Evolutionary conservation across 176 grass and related monocot genomes (phyloP).

Genomic region (Calamus simplicifolius): DNA sequence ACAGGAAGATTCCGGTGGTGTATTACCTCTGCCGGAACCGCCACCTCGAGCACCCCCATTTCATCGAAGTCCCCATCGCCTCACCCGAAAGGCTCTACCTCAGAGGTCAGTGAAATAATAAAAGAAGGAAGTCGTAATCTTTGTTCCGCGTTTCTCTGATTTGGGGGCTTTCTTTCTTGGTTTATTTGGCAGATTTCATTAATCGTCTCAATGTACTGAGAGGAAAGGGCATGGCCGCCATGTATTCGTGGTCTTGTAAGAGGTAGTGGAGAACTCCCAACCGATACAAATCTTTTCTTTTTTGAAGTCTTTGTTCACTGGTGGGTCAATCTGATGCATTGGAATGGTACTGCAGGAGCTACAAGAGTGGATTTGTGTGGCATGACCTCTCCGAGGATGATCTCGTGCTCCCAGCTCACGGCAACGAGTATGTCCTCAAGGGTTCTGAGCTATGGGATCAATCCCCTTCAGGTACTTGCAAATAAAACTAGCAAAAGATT

Average conservation of each 20-base stretch:
- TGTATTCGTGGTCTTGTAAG: slow-evolving; percentile 99
- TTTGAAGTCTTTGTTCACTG: not conserved
- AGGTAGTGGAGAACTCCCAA: slow-evolving; percentile 28
- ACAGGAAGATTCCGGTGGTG: slow-evolving; percentile 65
- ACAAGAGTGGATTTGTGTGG: slow-evolving; percentile 99
- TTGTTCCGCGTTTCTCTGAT: not conserved
- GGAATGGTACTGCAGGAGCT: slow-evolving; percentile 48
- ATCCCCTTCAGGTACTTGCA: slow-evolving; percentile 47
- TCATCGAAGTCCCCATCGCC: slow-evolving; percentile 76
- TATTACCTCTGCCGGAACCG: slow-evolving; percentile 98
- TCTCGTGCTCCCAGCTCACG: slow-evolving; percentile 65
- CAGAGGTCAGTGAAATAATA: slow-evolving; percentile 39
- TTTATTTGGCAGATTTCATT: slow-evolving; percentile 52
- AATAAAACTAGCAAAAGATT: not conserved
- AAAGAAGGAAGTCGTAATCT: not conserved
- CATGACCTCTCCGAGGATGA: slow-evolving; percentile 84
- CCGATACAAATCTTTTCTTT: not conserved
- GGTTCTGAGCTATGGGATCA: slow-evolving; percentile 75
- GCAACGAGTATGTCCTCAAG: slow-evolving; percentile 89
- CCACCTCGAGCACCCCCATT: slow-evolving; percentile 96
- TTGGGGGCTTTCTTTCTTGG: not conserved
- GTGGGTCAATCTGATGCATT: not conserved
- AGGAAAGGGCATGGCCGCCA: slow-evolving; percentile 68
- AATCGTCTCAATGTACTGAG: slow-evolving; percentile 71
- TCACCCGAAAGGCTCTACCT: slow-evolving; percentile 64